Base-by-base conservation (phyloP, 768 basidiomycete genomes). In the Stropharia rugosoannulata region DNA sequence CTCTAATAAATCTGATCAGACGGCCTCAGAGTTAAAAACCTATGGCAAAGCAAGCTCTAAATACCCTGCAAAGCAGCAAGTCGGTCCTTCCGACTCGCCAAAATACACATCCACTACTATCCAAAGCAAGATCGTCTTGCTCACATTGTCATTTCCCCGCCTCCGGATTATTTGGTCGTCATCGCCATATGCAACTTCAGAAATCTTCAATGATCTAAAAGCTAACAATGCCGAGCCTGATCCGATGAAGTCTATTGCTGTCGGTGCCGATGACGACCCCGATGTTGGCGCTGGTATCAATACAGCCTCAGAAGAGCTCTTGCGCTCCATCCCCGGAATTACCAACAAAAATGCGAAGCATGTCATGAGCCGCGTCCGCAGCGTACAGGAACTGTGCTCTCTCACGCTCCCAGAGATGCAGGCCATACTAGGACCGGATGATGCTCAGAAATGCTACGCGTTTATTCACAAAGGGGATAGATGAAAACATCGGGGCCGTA, bases 101-200 rank as follows among this genome's bases (percentile, higher is more conserved):
- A 67, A 64, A 13, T 62, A 73, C 47, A 62, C 82, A 39, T 68
- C 76, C 0, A 78, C 84, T 13, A 77, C 83, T 42, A 77, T 98
- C 16, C 96, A 98, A 70, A 86, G 90, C n/a, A 97, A 97, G 64
- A 82, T 99, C 36, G 93, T 92, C 27, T 80, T 98, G 13, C 83
- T 99, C 5, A 87, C 89, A 0, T 82, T 98, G 25, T 79, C 90
- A 6, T 98, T 98, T 68, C 97, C 95, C 0, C 87, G 92, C 12
- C 75, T 99, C 2, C 86, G 93, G 42, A 90, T 98, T 65, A 91
- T 99, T 67, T 98, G 97, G 97, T 95, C 95, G 0, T 95, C 95
- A 1, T 98, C 95, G 0, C 93, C 97, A 0, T 92, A 94, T 65
- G 89, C 90, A 16, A 95, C 93, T 0, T 81, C 93, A 0, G 89